Evolutionary conservation across 129 eudicot genomes (phyloP), one percentile per base, ranked within the genome.

Genomic region (Flaveria ramosissima): DNA sequence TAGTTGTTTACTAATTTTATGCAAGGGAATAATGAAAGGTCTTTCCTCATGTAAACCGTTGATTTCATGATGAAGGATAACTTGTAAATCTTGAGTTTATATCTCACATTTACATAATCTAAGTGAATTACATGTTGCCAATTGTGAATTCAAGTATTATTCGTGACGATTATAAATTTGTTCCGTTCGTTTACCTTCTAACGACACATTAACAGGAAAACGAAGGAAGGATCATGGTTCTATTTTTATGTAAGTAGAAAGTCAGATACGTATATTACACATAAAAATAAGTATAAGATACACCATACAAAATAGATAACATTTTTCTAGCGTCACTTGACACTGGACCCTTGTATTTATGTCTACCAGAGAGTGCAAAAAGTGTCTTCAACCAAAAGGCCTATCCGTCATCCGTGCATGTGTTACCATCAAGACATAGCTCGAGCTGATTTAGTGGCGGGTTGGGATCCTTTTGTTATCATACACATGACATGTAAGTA

Each of bases 371-470:
- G n/a, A 16, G 2, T 55, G 61, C 10, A 7, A 23, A 67, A 42
- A 41, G 52, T 9, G 32, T 23, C 46, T 46, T 47, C 14, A 63
- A 51, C 51, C 41, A 36, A 6, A 36, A 36, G 41, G 41, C 41
- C 7, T 36, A 36, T 6, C 39, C 11, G 16, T 76, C 5, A 36
- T 36, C 50, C 11, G 16, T 76, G 36, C 3, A 39, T 53, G 55
- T 68, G 24, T 63, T 46, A 10, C 70, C 2, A 41, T 20, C 52
- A 12, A 2, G 60, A 57, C 62, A 50, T 70, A 30, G 82, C 82
- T 42, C 23, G 42, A 47, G 57, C 62, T 20, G 36, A 41, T 41
- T 45, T 41, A 55, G 39, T 15, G 53, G 12, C 11, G 57, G 61
- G 39, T 43, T 17, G 60, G 70, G 30, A 26, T 59, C 20, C 32